phyloP scores from a whole-genome alignment of 495 filamentous ascomycete genomes.

The Podospora comata region DNA sequence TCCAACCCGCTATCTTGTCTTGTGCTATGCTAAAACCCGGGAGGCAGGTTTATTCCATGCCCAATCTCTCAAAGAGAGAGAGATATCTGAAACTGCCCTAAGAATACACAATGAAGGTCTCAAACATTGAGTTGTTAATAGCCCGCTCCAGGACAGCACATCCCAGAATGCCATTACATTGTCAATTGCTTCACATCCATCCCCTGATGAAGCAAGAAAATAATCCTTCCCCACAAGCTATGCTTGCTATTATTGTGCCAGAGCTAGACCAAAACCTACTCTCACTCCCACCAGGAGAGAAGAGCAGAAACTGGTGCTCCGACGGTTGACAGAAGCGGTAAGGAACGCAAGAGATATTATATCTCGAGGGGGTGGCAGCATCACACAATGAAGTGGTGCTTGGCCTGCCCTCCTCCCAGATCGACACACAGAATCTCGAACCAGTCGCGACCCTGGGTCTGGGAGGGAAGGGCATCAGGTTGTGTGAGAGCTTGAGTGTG shows the following conservation, averaged over 20 bases:
- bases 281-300: neutral
- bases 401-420: neutral
- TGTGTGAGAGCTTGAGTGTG: neutral
- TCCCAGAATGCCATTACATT: neutral
- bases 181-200: neutral
- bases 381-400: conserved; percentile 12
- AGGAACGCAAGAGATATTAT: conserved; percentile 20
- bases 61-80: neutral
- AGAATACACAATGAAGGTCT: conserved; percentile 5
- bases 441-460: neutral
- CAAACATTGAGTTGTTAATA: neutral
- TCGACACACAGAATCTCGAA: neutral
- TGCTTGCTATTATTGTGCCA: conserved; percentile 1
- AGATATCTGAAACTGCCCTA: neutral
- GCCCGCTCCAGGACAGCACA: neutral
- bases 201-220: conserved; percentile 5
- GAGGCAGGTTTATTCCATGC: neutral
- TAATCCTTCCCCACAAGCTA: conserved; percentile 18
- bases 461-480: neutral
- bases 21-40: neutral
- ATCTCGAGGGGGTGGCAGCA: conserved; percentile 22
- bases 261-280: neutral
- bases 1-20: neutral
- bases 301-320: conserved; percentile 4
- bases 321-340: conserved; percentile 12